These are phyloP conservation scores for Candida sithepensis DNA, from an alignment of 805 yeast species.

Conservation along the genomic window DNA sequence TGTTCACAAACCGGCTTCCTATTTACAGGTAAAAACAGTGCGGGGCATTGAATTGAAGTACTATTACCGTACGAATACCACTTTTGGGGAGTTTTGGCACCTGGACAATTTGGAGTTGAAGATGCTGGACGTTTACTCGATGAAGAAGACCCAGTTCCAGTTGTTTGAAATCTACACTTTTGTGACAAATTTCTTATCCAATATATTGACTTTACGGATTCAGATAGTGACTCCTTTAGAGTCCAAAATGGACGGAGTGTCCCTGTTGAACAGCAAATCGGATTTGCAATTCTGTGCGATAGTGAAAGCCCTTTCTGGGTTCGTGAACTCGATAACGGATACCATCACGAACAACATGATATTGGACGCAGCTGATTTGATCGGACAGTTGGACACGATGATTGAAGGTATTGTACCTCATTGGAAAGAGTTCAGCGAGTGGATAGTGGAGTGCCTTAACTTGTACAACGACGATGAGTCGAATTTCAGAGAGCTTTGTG, in stretches of 20 bases:
- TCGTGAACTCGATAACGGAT: not conserved
- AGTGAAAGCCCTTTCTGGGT: not conserved
- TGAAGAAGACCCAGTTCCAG: slow-evolving; percentile 1
- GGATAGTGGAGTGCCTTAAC: not conserved
- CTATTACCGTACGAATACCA: not conserved
- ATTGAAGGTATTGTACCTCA: not conserved
- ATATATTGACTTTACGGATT: not conserved
- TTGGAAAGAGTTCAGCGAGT: not conserved
- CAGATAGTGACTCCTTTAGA: not conserved
- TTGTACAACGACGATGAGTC: not conserved
- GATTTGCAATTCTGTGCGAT: not conserved
- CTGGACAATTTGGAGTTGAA: not conserved
- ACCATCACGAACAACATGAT: not conserved
- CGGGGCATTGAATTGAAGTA: not conserved
- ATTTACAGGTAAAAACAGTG: not conserved
- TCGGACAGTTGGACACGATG: not conserved
- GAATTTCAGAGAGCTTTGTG: not conserved
- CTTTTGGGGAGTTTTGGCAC: not conserved
- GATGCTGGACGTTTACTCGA: not conserved
- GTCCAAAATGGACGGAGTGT: not conserved
- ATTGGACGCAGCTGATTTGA: not conserved
- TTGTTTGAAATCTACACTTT: not conserved
- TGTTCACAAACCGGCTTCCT: not conserved
- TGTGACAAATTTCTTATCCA: not conserved
- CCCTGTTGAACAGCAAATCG: not conserved